Evolutionary conservation across 108 stramenopile species (phyloP).

Genomic region (Nitzschia sp.): DNA sequence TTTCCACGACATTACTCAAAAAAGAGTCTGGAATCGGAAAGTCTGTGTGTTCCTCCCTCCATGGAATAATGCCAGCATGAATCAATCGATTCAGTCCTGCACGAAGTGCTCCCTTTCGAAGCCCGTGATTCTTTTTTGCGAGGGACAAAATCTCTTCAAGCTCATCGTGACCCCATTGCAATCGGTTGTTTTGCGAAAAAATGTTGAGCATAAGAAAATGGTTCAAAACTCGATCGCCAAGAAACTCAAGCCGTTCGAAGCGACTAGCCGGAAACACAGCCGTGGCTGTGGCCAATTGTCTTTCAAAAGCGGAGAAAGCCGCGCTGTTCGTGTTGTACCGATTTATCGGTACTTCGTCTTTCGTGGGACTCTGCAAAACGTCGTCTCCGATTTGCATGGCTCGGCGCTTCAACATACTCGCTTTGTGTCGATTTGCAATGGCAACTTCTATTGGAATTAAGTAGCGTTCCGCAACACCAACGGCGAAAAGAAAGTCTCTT

Average conservation of each 20-base stretch:
- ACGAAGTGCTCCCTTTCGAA: constrained; percentile 37
- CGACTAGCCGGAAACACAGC: constrained; percentile 4
- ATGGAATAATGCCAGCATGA: constrained; percentile 20
- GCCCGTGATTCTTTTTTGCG: constrained; percentile 34
- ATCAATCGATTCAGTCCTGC: constrained; percentile 30
- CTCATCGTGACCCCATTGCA: constrained; percentile 12
- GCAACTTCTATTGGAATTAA: constrained; percentile 38
- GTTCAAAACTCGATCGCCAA: constrained; percentile 61
- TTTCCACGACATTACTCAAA: constrained; percentile 54
- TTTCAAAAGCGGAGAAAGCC: no score
- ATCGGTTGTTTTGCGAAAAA: constrained; percentile 28
- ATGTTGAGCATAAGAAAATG: constrained; percentile 52
- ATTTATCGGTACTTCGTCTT: no score
- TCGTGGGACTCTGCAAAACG: no score
- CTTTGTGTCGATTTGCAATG: not conserved
- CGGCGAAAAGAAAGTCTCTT: constrained; percentile 50
- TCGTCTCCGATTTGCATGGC: not conserved
- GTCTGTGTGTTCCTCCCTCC: not conserved
- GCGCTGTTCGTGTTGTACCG: no score
- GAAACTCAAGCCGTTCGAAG: constrained; percentile 61
- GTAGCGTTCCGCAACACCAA: constrained; percentile 33
- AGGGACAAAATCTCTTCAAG: not conserved
- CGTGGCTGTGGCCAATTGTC: no score
- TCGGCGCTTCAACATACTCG: not conserved
- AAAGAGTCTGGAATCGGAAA: constrained; percentile 19